A percentile compares a stretch with the other conserved stretches of the same genome.
phyloP scores from a whole-genome alignment of 1,284 basidiomycete genomes.

The Kwoniella shivajii region DNA sequence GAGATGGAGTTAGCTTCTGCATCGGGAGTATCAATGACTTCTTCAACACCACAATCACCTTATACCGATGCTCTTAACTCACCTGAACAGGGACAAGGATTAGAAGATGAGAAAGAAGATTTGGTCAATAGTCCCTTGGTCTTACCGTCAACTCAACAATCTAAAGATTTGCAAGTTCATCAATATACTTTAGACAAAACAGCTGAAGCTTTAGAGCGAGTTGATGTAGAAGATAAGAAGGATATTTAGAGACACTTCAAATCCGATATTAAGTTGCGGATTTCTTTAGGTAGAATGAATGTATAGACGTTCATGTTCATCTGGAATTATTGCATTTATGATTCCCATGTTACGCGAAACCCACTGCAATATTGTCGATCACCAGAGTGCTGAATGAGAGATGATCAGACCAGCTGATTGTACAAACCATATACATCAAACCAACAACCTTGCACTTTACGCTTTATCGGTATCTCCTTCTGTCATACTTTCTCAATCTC shows the following conservation, averaged over 20 bases:
- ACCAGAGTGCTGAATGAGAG: neutral
- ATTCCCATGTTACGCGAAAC: too few species aligned
- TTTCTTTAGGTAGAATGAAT: too few species aligned
- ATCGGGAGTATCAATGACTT: constrained; percentile 17
- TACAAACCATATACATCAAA: neutral
- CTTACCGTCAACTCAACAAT: constrained; percentile 29
- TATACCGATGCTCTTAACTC: constrained; percentile 4
- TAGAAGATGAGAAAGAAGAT: constrained; percentile 6
- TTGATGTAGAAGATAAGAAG: constrained; percentile 19
- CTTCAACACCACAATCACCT: constrained; percentile 11
- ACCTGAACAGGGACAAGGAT: neutral
- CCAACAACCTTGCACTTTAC: too few species aligned
- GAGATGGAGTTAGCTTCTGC: constrained; percentile 59
- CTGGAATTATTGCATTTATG: too few species aligned
- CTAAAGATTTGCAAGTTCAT: constrained; percentile 31
- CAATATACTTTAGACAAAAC: constrained; percentile 29
- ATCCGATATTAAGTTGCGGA: too few species aligned
- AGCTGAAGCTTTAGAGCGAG: constrained; percentile 17
- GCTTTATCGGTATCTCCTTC: too few species aligned
- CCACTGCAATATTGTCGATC: too few species aligned
- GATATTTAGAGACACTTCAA: too few species aligned
- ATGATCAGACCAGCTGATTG: neutral
- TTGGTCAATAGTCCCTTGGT: constrained; percentile 42
- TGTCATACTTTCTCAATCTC: constrained; percentile 1
- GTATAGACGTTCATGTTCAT: too few species aligned